phyloP scores from a whole-genome alignment of 495 filamentous ascomycete genomes.

The Penicillium macrosclerotiorum region DNA sequence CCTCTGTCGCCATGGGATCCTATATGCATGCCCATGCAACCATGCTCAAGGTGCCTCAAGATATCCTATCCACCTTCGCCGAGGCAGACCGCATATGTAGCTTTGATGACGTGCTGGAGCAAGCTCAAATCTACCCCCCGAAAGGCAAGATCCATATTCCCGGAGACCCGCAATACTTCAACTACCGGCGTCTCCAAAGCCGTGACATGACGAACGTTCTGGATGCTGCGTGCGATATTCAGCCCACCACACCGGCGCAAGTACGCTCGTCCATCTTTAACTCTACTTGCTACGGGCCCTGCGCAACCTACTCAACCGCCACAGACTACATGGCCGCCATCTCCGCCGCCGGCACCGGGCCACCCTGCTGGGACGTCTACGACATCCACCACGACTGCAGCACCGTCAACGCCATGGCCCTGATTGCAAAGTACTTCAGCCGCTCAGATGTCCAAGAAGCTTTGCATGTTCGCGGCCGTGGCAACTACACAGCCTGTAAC shows the following conservation, averaged over 20 bases:
- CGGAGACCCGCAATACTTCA: conserved; percentile 34
- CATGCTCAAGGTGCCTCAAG: conserved; percentile 22
- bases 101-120: conserved; percentile 29
- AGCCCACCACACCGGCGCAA: conserved; percentile 18
- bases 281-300: conserved; percentile 38
- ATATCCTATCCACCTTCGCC: conserved; percentile 29
- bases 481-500: conserved; percentile 32
- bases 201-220: conserved; percentile 12
- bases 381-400: conserved; percentile 36
- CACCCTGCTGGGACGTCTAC: conserved; percentile 34
- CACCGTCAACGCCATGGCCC: conserved; percentile 19
- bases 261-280: conserved; percentile 33
- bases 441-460: conserved; percentile 34
- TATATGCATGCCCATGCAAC: conserved; percentile 26
- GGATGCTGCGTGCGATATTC: conserved; percentile 23
- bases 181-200: conserved; percentile 22
- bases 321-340: conserved; percentile 26
- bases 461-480: conserved; percentile 28
- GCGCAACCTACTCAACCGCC: conserved; percentile 39
- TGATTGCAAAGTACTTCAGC: conserved; percentile 34
- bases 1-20: conserved; percentile 23
- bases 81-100: conserved; percentile 32
- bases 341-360: conserved; percentile 7
- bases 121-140: conserved; percentile 32
- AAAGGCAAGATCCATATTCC: conserved; percentile 32